phyloP scores from a whole-genome alignment of 345 rosid genomes.

The Salix purpurea region DNA sequence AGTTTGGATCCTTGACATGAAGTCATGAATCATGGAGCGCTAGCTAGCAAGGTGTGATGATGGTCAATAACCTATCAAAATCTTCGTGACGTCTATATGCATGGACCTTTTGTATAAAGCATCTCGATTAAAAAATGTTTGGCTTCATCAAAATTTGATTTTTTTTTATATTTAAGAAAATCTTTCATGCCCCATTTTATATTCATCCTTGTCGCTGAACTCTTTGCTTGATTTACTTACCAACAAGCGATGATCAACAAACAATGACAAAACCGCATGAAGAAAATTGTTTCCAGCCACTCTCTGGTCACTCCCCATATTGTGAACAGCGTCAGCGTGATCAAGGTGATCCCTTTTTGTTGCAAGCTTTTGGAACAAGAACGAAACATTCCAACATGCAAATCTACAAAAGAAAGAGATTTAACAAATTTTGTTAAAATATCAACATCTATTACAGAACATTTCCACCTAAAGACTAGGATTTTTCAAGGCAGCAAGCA shows the following conservation, averaged over 20 bases:
- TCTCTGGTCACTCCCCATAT: background rate
- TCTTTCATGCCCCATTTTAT: too few relatives aligned
- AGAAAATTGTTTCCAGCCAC: background rate
- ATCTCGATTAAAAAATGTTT: background rate
- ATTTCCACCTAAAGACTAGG: background rate
- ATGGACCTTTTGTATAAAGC: background rate
- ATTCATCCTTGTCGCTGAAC: too few relatives aligned
- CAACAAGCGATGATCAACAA: background rate
- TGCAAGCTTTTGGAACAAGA: conserved; percentile 6
- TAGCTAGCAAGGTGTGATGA: background rate
- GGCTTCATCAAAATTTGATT: background rate
- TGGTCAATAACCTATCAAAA: background rate
- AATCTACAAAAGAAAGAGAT: conserved; percentile 8
- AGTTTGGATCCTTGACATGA: too few relatives aligned
- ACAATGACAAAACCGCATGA: background rate
- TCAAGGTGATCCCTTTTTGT: background rate
- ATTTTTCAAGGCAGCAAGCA: background rate
- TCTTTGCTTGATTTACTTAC: too few relatives aligned
- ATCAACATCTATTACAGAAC: background rate
- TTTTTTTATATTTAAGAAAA: too few relatives aligned
- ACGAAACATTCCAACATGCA: conserved; percentile 15
- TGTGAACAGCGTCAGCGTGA: background rate
- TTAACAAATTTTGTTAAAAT: background rate
- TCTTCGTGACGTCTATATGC: too few relatives aligned
- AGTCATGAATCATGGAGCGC: background rate